These are phyloP conservation scores for Ustilago lituana DNA, from an alignment of 1,284 basidiomycete species.

Conservation along the genomic window DNA sequence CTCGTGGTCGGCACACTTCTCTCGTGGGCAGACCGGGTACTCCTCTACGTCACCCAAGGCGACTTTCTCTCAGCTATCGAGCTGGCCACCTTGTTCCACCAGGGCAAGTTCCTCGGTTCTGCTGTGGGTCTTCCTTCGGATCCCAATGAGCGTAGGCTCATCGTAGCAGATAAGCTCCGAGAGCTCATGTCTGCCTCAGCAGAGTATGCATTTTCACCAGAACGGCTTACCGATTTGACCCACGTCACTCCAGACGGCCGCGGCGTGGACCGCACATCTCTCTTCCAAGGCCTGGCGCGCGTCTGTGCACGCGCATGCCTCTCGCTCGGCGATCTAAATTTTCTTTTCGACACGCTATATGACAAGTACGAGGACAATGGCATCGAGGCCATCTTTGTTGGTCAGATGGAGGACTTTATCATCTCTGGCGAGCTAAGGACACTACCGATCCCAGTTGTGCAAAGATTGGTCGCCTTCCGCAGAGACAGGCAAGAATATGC, in stretches of 20 bases:
- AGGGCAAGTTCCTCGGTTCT: slow-evolving; percentile 84
- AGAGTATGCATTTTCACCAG: slow-evolving; percentile 90
- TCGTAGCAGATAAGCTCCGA: slow-evolving; percentile 80
- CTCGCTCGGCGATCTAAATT: slow-evolving; percentile 80
- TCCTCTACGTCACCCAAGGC: slow-evolving; percentile 83
- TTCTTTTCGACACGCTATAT: slow-evolving; percentile 88
- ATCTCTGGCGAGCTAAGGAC: slow-evolving; percentile 77
- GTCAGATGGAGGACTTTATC: slow-evolving; percentile 84
- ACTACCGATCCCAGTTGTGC: slow-evolving; percentile 84
- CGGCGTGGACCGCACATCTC: slow-evolving; percentile 86
- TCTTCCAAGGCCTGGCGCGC: slow-evolving; percentile 88
- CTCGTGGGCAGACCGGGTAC: slow-evolving; percentile 93
- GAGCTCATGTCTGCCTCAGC: slow-evolving; percentile 88
- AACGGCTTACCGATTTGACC: slow-evolving; percentile 87
- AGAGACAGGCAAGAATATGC: slow-evolving; percentile 78
- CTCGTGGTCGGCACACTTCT: slow-evolving; percentile 85
- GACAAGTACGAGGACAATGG: slow-evolving; percentile 86
- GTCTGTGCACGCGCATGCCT: slow-evolving; percentile 85
- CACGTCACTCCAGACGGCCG: slow-evolving; percentile 83
- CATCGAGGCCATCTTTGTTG: slow-evolving; percentile 87
- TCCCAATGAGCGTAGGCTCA: slow-evolving; percentile 71
- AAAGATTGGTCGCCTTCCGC: slow-evolving; percentile 82
- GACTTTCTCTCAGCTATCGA: slow-evolving; percentile 92
- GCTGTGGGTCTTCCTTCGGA: slow-evolving; percentile 84
- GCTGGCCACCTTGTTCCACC: slow-evolving; percentile 82